Evolutionary conservation across 2,329 filamentous ascomycete species (phyloP).

Genomic region (Diaporthe citrichinensis): DNA sequence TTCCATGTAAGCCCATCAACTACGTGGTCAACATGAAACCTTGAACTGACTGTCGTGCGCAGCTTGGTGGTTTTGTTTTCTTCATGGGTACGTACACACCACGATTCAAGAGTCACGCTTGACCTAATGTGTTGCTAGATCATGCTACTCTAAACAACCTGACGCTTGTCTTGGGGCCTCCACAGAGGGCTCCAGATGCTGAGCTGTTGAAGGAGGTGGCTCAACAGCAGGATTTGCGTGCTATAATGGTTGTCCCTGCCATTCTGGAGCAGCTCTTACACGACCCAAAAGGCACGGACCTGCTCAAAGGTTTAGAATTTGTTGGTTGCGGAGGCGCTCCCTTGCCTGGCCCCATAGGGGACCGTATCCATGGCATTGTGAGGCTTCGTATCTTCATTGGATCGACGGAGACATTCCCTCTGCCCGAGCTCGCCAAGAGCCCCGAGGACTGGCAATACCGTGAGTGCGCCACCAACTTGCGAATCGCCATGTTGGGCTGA

Average conservation of each 20-base stretch:
- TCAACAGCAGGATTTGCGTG: constrained; percentile 41
- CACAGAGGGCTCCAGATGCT: constrained; percentile 43
- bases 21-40: not conserved
- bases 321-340: constrained; percentile 43
- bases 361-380: constrained; percentile 37
- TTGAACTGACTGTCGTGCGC: not conserved
- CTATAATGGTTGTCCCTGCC: constrained; percentile 41
- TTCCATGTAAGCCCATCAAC: constrained; percentile 43
- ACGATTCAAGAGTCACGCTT: not conserved
- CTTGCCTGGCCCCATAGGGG: constrained; percentile 35
- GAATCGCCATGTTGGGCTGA: not conserved
- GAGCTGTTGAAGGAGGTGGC: constrained; percentile 42
- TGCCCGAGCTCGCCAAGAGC: constrained; percentile 42
- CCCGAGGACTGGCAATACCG: constrained; percentile 50
- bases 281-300: constrained; percentile 41
- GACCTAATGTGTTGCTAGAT: constrained; percentile 34
- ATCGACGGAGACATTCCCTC: constrained; percentile 44
- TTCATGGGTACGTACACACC: constrained; percentile 29
- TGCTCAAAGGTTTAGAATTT: constrained; percentile 43
- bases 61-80: constrained; percentile 44
- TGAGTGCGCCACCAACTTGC: not conserved
- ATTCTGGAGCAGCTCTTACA: constrained; percentile 43
- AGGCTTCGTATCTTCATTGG: constrained; percentile 44
- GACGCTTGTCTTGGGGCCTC: constrained; percentile 43
- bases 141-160: constrained; percentile 42